Evolutionary conservation across 768 basidiomycete species (phyloP).

Genomic region (Mycena albidolilacea): DNA sequence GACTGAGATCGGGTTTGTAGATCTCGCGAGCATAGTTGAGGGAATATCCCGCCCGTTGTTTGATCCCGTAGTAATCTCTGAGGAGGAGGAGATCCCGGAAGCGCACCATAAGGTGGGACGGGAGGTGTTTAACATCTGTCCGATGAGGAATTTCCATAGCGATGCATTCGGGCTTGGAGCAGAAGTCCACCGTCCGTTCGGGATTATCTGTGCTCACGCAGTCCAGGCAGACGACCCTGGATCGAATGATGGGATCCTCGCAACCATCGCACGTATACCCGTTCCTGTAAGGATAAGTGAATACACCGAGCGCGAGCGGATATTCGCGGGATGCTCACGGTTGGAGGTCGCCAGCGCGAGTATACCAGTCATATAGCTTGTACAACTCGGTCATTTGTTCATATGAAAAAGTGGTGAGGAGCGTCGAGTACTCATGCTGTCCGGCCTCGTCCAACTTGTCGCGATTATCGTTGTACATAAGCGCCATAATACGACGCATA

Average conservation of each 20-base stretch:
- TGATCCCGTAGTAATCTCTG: constrained; percentile 15
- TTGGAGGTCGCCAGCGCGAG: constrained; percentile 15
- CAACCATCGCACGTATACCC: constrained; percentile 23
- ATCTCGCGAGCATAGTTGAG: constrained; percentile 1
- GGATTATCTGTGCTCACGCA: constrained; percentile 20
- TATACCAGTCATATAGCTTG: constrained; percentile 26
- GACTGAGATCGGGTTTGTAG: constrained; percentile 6
- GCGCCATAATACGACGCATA: background rate
- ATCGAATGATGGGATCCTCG: background rate
- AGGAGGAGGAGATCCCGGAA: constrained; percentile 24
- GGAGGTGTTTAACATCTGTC: constrained; percentile 1
- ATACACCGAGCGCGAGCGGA: no score
- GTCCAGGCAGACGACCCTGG: constrained; percentile 28
- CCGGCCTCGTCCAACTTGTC: background rate
- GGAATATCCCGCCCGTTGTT: background rate
- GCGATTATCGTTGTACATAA: background rate
- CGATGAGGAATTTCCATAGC: constrained; percentile 5
- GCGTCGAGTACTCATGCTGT: constrained; percentile 1
- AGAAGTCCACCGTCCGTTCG: constrained; percentile 25
- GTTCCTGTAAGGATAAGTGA: background rate
- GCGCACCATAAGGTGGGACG: constrained; percentile 23
- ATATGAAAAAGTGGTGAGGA: constrained; percentile 13
- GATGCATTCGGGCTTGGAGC: constrained; percentile 28
- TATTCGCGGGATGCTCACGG: constrained; percentile 12
- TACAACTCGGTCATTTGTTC: constrained; percentile 16